Conservation (phyloP, 2,329 filamentous ascomycete species). For the Didymella lethalis region DNA sequence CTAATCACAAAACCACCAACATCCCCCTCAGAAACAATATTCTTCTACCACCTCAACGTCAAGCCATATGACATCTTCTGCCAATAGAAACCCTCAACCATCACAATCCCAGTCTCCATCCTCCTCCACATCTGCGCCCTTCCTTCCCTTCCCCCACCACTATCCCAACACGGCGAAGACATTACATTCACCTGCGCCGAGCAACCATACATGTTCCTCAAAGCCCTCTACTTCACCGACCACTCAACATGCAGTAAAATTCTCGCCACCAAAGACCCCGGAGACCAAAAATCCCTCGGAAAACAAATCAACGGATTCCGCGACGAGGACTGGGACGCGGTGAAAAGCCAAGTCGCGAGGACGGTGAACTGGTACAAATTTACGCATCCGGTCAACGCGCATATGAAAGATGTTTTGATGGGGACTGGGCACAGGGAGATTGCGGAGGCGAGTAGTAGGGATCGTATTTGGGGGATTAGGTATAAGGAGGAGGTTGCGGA, state of each 20-base stretch:
- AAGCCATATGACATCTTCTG: slow-evolving; percentile 58
- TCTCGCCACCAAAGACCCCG: neutral
- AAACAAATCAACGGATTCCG: neutral
- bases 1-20: neutral
- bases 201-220: neutral
- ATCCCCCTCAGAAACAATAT: slow-evolving; percentile 9
- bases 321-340: neutral
- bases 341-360: neutral
- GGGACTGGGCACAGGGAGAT: slow-evolving; percentile 48
- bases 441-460: slow-evolving; percentile 60
- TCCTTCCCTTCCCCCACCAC: neutral
- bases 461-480: slow-evolving; percentile 29
- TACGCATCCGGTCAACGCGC: neutral
- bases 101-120: slow-evolving; percentile 47
- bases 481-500: slow-evolving; percentile 29
- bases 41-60: slow-evolving; percentile 46
- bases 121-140: neutral
- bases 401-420: neutral
- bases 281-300: neutral
- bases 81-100: slow-evolving; percentile 62
- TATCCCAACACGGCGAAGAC: neutral
- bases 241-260: neutral
- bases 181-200: neutral
- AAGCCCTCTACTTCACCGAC: neutral
- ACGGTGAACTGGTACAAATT: neutral